Evolutionary conservation across 2,329 filamentous ascomycete species (phyloP).

Genomic region (Saccharata proteae): DNA sequence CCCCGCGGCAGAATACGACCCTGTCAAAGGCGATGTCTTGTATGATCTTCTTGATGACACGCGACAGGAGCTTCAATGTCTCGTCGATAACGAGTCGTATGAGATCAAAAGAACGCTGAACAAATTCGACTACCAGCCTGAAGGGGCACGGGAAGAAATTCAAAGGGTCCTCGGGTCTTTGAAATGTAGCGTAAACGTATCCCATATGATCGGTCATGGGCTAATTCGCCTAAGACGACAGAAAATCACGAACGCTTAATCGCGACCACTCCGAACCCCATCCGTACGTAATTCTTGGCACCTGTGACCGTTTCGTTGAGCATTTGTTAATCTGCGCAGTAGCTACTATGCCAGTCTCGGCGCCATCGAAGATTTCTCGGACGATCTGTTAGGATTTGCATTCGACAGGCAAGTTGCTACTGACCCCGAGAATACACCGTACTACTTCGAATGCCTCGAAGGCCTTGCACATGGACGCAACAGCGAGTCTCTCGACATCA

Average conservation of each 20-base stretch:
- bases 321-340: conserved; percentile 6
- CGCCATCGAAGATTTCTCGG: conserved; percentile 48
- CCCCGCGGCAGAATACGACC: conserved; percentile 13
- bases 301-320: background rate
- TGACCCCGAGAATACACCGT: conserved; percentile 42
- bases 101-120: conserved; percentile 18
- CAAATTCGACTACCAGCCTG: conserved; percentile 19
- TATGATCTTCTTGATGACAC: conserved; percentile 42
- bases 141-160: conserved; percentile 28
- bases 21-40: conserved; percentile 13
- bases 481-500: conserved; percentile 45
- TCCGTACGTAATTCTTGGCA: background rate
- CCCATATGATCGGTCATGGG: too few species aligned
- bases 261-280: too few species aligned
- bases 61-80: conserved; percentile 43
- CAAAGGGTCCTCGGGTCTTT: conserved; percentile 23
- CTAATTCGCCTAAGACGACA: too few species aligned
- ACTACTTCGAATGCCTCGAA: conserved; percentile 56
- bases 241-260: too few species aligned
- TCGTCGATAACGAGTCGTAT: conserved; percentile 32
- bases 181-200: too few species aligned
- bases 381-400: conserved; percentile 48
- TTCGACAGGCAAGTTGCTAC: conserved; percentile 47
- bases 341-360: conserved; percentile 52
- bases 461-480: conserved; percentile 44